These are phyloP conservation scores for Fragaria nilgerrensis DNA, from an alignment of 306 rosid species.

Conservation along the genomic window DNA sequence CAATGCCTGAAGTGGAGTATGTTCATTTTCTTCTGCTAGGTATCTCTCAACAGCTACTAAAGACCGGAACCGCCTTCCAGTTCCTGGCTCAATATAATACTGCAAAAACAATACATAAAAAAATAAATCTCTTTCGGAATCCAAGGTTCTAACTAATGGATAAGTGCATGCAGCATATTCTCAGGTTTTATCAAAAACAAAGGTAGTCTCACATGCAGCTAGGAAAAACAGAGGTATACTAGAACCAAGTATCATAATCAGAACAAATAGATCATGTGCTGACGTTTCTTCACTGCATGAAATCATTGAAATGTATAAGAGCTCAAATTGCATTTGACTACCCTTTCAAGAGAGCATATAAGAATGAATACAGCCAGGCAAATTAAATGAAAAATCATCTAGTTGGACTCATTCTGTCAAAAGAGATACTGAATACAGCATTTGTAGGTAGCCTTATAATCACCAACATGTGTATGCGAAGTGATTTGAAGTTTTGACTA, in stretches of 20 bases:
- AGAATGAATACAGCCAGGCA: not conserved
- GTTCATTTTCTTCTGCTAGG: conserved; percentile 31
- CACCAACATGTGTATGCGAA: not conserved
- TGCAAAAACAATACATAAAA: conserved; percentile 28
- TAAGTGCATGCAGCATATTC: not conserved
- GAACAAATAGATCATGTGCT: not conserved
- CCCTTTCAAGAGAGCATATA: not conserved
- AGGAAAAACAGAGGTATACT: not conserved
- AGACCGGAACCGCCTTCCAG: conserved; percentile 37
- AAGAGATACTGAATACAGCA: not conserved
- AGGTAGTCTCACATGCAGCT: not conserved
- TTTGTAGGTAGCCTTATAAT: not conserved
- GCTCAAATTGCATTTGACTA: not conserved
- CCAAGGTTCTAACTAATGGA: not conserved
- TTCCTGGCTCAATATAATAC: conserved; percentile 40
- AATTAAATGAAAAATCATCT: not conserved
- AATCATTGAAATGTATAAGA: not conserved
- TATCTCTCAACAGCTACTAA: conserved; percentile 40
- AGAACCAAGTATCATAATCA: not conserved
- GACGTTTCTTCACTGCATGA: not conserved
- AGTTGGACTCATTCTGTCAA: not conserved
- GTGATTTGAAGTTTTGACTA: not conserved
- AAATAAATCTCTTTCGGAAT: not conserved
- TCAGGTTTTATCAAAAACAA: not conserved
- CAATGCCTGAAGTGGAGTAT: conserved; percentile 33